phyloP scores from a whole-genome alignment of 2,329 filamentous ascomycete species.

The Penicillium sp. region DNA sequence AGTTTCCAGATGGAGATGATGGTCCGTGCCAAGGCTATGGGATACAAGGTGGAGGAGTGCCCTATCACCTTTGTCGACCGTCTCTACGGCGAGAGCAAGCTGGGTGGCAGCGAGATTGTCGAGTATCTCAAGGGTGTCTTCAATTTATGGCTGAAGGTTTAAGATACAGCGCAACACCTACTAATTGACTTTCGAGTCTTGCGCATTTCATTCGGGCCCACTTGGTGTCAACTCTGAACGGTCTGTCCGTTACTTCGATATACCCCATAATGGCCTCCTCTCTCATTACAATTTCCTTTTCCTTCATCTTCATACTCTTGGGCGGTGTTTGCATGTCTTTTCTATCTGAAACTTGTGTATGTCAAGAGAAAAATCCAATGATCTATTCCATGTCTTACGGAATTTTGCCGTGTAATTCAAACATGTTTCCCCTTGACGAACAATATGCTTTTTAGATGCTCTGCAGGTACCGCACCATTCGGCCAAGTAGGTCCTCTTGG shows the following conservation, averaged over 20 bases:
- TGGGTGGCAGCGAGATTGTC: slow-evolving; percentile 92
- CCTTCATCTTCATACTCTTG: slow-evolving; percentile 11
- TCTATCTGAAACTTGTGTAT: slow-evolving; percentile 12
- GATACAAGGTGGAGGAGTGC: slow-evolving; percentile 89
- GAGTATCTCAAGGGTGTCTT: slow-evolving; percentile 90
- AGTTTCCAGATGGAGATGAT: slow-evolving; percentile 99
- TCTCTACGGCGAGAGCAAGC: slow-evolving; percentile 91
- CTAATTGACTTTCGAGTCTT: slow-evolving; percentile 9
- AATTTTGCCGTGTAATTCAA: neutral
- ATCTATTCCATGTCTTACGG: slow-evolving; percentile 14
- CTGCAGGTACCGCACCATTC: slow-evolving; percentile 35
- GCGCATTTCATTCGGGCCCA: slow-evolving; percentile 11
- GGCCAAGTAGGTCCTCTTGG: slow-evolving; percentile 44
- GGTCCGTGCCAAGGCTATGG: slow-evolving; percentile 94
- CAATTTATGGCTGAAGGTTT: slow-evolving; percentile 76
- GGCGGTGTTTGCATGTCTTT: slow-evolving; percentile 21
- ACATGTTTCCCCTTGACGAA: neutral
- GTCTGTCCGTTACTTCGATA: slow-evolving; percentile 18
- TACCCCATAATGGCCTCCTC: slow-evolving; percentile 23
- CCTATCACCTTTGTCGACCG: slow-evolving; percentile 96
- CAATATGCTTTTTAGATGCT: slow-evolving; percentile 20
- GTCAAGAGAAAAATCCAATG: slow-evolving; percentile 13
- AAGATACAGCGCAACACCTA: slow-evolving; percentile 10
- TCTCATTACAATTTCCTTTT: slow-evolving; percentile 10
- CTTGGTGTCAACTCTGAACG: slow-evolving; percentile 7